phyloP scores from a whole-genome alignment of 1,284 basidiomycete genomes.

The Leccinum fallax region DNA sequence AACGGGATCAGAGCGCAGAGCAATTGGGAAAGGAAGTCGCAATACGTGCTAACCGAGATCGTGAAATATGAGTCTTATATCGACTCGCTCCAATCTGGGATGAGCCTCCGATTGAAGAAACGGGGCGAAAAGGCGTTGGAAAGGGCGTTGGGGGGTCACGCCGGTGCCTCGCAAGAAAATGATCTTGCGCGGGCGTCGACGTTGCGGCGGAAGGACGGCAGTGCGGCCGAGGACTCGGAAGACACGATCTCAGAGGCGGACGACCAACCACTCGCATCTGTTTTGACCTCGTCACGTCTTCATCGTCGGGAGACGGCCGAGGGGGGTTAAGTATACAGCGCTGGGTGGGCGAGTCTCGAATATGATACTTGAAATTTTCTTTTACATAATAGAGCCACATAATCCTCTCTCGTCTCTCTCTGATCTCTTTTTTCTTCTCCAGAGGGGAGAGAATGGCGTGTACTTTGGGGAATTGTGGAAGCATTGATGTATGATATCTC shows the following conservation, averaged over 20 bases:
- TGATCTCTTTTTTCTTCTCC: slow-evolving; percentile 1
- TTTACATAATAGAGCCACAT: slow-evolving; percentile 18
- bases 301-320: slow-evolving; percentile 54
- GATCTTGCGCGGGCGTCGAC: slow-evolving; percentile 41
- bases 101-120: slow-evolving; percentile 80
- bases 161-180: slow-evolving; percentile 40
- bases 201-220: slow-evolving; percentile 52
- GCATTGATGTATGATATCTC: slow-evolving; percentile 38
- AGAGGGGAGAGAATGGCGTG: background rate
- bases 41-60: slow-evolving; percentile 87
- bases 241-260: slow-evolving; percentile 41
- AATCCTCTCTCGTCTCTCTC: slow-evolving; percentile 1
- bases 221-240: slow-evolving; percentile 34
- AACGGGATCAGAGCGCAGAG: slow-evolving; percentile 77
- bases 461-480: slow-evolving; percentile 21
- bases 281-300: slow-evolving; percentile 19
- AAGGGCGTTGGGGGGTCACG: slow-evolving; percentile 54
- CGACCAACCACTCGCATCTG: slow-evolving; percentile 16
- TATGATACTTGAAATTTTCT: slow-evolving; percentile 14
- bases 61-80: slow-evolving; percentile 97
- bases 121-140: slow-evolving; percentile 87
- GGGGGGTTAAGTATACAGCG: slow-evolving; percentile 20
- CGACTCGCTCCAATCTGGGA: slow-evolving; percentile 81
- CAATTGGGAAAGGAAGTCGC: slow-evolving; percentile 93
- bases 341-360: slow-evolving; percentile 14